Conservation (phyloP, 139 green algal genomes). For the Chlorella sp. region DNA sequence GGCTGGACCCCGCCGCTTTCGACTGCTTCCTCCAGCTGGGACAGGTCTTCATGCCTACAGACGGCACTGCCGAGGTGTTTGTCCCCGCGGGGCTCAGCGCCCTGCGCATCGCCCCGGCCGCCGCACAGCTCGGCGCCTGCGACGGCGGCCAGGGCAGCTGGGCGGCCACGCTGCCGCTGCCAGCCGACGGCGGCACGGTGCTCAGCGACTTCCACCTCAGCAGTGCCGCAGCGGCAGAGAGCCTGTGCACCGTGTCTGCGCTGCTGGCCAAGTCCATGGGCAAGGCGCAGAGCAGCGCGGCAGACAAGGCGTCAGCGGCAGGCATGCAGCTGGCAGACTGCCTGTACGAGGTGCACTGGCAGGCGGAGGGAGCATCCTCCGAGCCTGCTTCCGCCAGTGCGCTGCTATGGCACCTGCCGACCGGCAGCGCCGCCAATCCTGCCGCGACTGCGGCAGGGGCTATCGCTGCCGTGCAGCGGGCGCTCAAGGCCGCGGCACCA, state of each 20-base stretch:
- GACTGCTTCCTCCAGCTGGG: slow-evolving; percentile 59
- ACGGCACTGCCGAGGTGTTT: slow-evolving; percentile 41
- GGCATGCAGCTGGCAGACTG: slow-evolving; percentile 14
- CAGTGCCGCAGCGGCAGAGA: not conserved
- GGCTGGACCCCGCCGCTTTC: slow-evolving; percentile 43
- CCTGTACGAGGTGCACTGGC: slow-evolving; percentile 29
- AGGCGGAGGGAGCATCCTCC: not conserved
- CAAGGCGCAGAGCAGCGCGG: not conserved
- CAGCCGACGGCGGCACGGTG: not conserved
- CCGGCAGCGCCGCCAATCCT: too few relatives aligned
- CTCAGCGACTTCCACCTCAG: slow-evolving; percentile 57
- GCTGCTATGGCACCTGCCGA: slow-evolving; percentile 5
- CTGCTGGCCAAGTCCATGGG: slow-evolving; percentile 44
- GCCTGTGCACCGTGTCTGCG: slow-evolving; percentile 35
- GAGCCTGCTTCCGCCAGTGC: not conserved
- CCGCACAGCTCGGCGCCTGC: not conserved
- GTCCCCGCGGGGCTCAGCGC: slow-evolving; percentile 54
- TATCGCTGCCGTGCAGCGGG: slow-evolving; percentile 31
- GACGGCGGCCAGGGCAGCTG: not conserved
- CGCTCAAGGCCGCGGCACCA: not conserved
- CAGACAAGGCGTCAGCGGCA: not conserved
- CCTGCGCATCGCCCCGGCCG: slow-evolving; percentile 13
- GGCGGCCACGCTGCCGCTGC: slow-evolving; percentile 5
- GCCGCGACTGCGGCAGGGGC: slow-evolving; percentile 9
- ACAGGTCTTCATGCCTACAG: slow-evolving; percentile 35